Evolutionary conservation across 352 stramenopile species (phyloP).

Genomic region (Elongisporangium undulatum): DNA sequence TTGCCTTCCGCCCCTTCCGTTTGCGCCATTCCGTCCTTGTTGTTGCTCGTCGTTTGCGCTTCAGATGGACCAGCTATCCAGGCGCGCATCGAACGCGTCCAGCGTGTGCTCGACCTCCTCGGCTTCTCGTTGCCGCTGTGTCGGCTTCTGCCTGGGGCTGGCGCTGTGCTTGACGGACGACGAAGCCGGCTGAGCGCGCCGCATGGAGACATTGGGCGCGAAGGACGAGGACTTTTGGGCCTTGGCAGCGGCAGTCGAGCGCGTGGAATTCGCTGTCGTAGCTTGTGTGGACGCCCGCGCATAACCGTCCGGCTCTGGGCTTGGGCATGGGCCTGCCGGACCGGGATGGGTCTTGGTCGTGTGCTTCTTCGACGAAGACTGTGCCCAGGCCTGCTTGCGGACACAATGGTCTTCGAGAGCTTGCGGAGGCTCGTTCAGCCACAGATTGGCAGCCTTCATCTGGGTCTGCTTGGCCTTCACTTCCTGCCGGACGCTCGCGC

Average conservation of each 20-base stretch:
- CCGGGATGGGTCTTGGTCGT: neutral
- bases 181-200: conserved; percentile 26
- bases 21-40: neutral
- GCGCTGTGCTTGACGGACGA: conserved; percentile 8
- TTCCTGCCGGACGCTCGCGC: conserved; percentile 20
- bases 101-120: conserved; percentile 30
- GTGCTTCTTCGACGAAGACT: neutral
- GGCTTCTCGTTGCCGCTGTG: conserved; percentile 1
- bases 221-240: conserved; percentile 22
- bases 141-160: conserved; percentile 1
- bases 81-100: conserved; percentile 31
- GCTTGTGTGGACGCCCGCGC: neutral
- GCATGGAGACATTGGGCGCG: conserved; percentile 31
- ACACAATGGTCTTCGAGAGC: neutral
- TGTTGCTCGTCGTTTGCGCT: neutral
- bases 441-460: conserved; percentile 41
- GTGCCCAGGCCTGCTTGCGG: conserved; percentile 20
- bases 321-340: neutral
- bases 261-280: conserved; percentile 1
- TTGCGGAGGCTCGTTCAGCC: conserved; percentile 17
- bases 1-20: neutral
- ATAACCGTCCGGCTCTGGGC: neutral
- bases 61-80: conserved; percentile 13
- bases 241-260: conserved; percentile 3
- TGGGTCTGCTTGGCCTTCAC: conserved; percentile 26